Evolutionary conservation across 2,329 filamentous ascomycete species (phyloP).

Genomic region (Xylaria sp.): DNA sequence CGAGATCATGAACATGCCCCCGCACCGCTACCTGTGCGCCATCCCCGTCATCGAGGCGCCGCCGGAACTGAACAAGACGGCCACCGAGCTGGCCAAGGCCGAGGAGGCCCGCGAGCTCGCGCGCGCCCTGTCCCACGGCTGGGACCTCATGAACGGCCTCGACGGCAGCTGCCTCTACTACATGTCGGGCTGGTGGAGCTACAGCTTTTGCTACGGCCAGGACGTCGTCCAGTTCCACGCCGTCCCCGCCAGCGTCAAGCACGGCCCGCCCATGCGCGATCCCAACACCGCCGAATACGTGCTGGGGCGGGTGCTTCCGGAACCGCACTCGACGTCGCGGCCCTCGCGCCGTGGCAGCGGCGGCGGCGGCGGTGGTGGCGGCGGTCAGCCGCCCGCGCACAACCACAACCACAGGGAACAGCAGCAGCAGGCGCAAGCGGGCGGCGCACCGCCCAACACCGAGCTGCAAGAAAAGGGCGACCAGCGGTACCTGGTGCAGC

Average conservation of each 20-base stretch:
- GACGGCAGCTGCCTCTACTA: constrained; percentile 80
- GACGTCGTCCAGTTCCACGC: constrained; percentile 92
- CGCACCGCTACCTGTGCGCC: constrained; percentile 78
- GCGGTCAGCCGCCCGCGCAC: constrained; percentile 20
- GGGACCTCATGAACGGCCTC: constrained; percentile 78
- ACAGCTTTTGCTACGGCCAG: constrained; percentile 88
- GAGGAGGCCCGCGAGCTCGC: constrained; percentile 81
- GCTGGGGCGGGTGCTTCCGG: constrained; percentile 65
- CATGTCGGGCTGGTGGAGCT: constrained; percentile 91
- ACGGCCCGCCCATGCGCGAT: constrained; percentile 77
- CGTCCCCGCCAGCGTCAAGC: constrained; percentile 66
- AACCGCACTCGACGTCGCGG: constrained; percentile 29
- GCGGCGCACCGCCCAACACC: constrained; percentile 46
- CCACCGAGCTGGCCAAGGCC: constrained; percentile 67
- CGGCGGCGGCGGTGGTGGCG: too few species aligned
- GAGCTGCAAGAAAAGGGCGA: constrained; percentile 82
- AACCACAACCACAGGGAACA: too few species aligned
- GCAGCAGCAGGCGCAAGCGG: constrained; percentile 18
- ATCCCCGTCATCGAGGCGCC: constrained; percentile 71
- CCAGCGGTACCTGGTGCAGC: constrained; percentile 83
- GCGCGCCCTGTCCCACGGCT: constrained; percentile 75
- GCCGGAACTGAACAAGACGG: constrained; percentile 62
- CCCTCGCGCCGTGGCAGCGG: constrained; percentile 29
- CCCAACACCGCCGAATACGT: constrained; percentile 75
- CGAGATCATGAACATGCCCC: constrained; percentile 73